These are phyloP conservation scores for Rosa persica DNA, from an alignment of 306 rosid genomes.

Conservation along the genomic window DNA sequence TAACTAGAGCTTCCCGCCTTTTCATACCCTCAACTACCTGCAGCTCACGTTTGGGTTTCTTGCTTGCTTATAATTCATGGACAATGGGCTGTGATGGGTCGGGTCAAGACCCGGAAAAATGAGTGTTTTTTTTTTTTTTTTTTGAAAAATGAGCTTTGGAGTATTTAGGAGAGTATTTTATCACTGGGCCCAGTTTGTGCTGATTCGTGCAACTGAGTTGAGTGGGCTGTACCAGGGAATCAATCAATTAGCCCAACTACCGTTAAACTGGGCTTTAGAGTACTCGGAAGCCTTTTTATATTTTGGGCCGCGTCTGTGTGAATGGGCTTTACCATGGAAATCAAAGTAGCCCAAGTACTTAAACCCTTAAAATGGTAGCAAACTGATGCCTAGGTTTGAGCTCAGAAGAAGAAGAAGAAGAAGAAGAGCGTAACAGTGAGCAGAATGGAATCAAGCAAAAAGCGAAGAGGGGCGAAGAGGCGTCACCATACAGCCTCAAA, in stretches of 20 bases:
- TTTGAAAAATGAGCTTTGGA: neutral
- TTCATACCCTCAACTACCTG: constrained; percentile 1
- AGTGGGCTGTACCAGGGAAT: neutral
- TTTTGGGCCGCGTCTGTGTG: too few species aligned
- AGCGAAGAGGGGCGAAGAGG: constrained; percentile 47
- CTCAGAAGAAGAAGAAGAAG: neutral
- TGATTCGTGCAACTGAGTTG: too few species aligned
- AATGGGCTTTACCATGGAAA: too few species aligned
- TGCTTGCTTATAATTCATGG: too few species aligned
- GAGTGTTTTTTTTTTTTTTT: too few species aligned
- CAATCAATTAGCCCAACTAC: too few species aligned
- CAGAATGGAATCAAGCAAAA: constrained; percentile 32
- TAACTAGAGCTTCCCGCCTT: constrained; percentile 28
- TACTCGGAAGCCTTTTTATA: too few species aligned
- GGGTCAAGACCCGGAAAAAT: neutral
- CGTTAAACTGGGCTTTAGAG: too few species aligned
- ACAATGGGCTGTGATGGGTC: neutral
- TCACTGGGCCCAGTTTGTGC: too few species aligned
- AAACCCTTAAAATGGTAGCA: neutral
- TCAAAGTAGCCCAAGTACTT: neutral
- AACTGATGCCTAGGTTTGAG: neutral
- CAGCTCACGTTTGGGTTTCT: neutral
- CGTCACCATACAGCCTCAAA: constrained; percentile 11
- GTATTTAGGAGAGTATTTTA: neutral
- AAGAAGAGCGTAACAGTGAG: neutral